These are phyloP conservation scores for Paramyrothecium roridum DNA, from an alignment of 2,329 filamentous ascomycete genomes.

Conservation along the genomic window DNA sequence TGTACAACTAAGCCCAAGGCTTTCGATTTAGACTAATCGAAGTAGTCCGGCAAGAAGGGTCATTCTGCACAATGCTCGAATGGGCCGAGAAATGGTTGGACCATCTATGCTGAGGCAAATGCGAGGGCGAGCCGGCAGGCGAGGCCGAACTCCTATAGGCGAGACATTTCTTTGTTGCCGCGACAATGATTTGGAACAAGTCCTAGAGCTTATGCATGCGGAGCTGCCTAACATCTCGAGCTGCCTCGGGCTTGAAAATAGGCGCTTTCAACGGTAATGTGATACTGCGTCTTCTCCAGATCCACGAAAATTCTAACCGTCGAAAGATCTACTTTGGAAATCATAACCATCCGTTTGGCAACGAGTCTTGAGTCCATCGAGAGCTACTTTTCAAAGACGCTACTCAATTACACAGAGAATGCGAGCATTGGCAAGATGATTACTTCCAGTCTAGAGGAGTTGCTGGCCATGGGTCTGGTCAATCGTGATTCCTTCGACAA, in stretches of 20 bases:
- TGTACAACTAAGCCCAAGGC: conserved; percentile 6
- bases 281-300: not conserved
- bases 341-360: conserved; percentile 65
- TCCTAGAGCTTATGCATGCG: conserved; percentile 68
- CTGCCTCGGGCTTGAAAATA: conserved; percentile 63
- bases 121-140: conserved; percentile 73
- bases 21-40: conserved; percentile 7
- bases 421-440: conserved; percentile 47
- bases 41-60: conserved; percentile 62
- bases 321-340: conserved; percentile 65
- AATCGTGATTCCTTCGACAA: conserved; percentile 42
- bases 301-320: conserved; percentile 7
- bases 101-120: conserved; percentile 79
- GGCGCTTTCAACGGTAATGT: conserved; percentile 61
- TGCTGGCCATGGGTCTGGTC: conserved; percentile 55
- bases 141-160: conserved; percentile 74
- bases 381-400: conserved; percentile 66
- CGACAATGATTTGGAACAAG: conserved; percentile 63
- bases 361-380: conserved; percentile 61
- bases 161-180: conserved; percentile 77
- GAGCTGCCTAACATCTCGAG: conserved; percentile 69
- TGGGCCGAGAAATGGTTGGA: conserved; percentile 74
- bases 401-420: conserved; percentile 58
- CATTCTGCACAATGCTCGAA: conserved; percentile 70
- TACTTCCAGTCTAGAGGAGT: conserved; percentile 55